phyloP scores from a whole-genome alignment of 2,329 filamentous ascomycete species.

The Cercospora sp. region DNA sequence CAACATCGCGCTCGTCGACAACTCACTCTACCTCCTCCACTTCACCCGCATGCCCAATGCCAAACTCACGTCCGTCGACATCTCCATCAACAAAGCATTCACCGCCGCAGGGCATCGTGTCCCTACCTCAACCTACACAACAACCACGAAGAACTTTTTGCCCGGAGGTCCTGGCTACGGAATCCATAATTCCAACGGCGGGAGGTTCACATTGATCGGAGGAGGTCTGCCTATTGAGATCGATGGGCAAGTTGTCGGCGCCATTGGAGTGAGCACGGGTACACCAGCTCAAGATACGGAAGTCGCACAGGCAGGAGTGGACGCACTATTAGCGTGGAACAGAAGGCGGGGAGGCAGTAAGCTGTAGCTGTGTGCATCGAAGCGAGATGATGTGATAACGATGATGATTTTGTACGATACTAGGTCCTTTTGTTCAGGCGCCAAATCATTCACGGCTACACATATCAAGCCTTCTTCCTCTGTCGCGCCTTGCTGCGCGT shows the following conservation, averaged over 20 bases:
- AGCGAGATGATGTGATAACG: neutral
- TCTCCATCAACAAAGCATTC: constrained; percentile 64
- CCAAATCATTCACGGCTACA: neutral
- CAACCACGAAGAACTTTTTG: constrained; percentile 49
- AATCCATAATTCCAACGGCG: constrained; percentile 55
- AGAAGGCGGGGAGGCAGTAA: constrained; percentile 42
- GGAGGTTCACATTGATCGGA: constrained; percentile 56
- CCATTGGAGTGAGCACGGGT: constrained; percentile 57
- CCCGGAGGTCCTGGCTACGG: constrained; percentile 56
- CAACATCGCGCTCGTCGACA: constrained; percentile 54
- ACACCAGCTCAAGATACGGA: constrained; percentile 57
- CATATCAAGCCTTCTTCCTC: constrained; percentile 39
- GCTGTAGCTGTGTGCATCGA: constrained; percentile 32
- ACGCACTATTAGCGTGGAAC: constrained; percentile 47
- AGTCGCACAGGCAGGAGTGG: constrained; percentile 54
- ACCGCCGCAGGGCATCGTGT: constrained; percentile 57
- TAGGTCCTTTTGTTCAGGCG: constrained; percentile 7
- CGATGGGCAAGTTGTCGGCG: constrained; percentile 54
- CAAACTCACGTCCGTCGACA: constrained; percentile 58
- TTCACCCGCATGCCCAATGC: constrained; percentile 53
- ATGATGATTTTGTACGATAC: constrained; percentile 3
- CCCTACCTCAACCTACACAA: constrained; percentile 55
- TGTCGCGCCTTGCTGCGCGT: constrained; percentile 47
- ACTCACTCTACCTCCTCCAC: constrained; percentile 48
- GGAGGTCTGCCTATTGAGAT: constrained; percentile 56